These are phyloP conservation scores for Chlorella sp. DNA, from an alignment of 139 green algal genomes.

Conservation along the genomic window DNA sequence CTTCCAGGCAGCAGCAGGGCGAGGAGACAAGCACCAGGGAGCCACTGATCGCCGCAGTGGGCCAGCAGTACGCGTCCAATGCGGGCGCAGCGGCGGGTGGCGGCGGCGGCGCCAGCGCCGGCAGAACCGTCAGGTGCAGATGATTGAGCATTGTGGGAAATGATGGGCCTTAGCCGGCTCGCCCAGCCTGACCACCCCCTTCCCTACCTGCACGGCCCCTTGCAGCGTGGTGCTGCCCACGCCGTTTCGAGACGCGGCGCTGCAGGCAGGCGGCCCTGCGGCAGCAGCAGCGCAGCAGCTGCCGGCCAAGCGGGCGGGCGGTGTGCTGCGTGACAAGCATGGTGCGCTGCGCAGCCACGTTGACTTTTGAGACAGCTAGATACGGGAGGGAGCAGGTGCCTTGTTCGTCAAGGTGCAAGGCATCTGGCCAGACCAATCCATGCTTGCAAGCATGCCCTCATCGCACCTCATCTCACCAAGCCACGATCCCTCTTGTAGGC, in stretches of 20 bases:
- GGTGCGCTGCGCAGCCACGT: background rate
- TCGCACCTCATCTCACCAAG: background rate
- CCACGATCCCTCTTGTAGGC: background rate
- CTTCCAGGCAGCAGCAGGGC: background rate
- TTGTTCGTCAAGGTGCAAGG: no score
- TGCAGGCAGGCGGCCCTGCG: background rate
- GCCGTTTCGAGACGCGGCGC: slow-evolving; percentile 12
- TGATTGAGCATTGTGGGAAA: no score
- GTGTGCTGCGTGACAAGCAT: slow-evolving; percentile 39
- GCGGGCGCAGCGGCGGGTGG: no score
- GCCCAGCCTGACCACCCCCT: no score
- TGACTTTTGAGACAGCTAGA: no score
- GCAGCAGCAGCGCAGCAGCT: background rate
- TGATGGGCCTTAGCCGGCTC: no score
- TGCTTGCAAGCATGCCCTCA: background rate
- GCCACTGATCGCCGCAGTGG: background rate
- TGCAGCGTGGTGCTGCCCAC: background rate
- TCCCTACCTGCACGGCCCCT: no score
- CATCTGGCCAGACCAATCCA: no score
- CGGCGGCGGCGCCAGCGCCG: background rate
- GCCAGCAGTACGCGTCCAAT: no score
- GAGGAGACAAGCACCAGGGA: background rate
- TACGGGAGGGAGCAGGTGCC: background rate
- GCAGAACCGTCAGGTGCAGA: background rate
- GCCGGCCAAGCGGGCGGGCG: background rate